Evolutionary conservation across 2,329 filamentous ascomycete genomes (phyloP), one percentile per base, ranked within the genome.

Genomic region (Phyllachora maydis): DNA sequence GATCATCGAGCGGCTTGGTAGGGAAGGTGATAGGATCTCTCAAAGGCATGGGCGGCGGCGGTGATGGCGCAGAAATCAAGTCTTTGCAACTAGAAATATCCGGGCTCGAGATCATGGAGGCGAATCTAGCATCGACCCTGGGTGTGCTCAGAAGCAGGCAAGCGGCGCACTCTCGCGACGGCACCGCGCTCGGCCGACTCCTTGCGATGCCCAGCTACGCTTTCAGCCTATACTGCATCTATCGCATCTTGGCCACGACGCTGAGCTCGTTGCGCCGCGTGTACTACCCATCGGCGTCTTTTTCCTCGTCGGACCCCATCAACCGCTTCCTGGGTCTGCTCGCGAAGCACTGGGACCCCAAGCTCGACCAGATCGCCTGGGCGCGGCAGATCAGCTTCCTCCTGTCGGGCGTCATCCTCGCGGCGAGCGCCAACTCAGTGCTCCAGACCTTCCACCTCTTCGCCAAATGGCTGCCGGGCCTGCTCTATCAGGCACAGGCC

Each of bases 371-470:
- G 38, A 61, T 68, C 8, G 75, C 77, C 7, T 90, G 79, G 78
- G 72, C 76, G 12, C 71, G 78, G 15, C 76, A 81, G 39, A 83
- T 90, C 33, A 81, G 74, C 28, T 90, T 91, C 46, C 52, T 81
- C 12, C 59, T 91, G 4, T 79, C 73, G 6, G 81, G 79, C 11
- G 66, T 83, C 23, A 88, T 91, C 42, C 68, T 91, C 13, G 57
- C 79, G 10, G 72, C 76, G 3, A 79, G 74, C 26, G 81, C 82
- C 46, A 79, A 74, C 44, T 76, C 71, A 27, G 79, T 78, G 11
- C 54, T 83, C n/a, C 79, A 88, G 42, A 91, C 81, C 0, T 76
- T 85, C 36, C 70, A 74, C 34, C 60, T 91, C 26, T 78, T 91
- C 39, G 66, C 74, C 4, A 71, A 72, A 32, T 75, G 78, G 51